Base-by-base conservation (phyloP, 78 protist species). In the Bodo saltans region DNA sequence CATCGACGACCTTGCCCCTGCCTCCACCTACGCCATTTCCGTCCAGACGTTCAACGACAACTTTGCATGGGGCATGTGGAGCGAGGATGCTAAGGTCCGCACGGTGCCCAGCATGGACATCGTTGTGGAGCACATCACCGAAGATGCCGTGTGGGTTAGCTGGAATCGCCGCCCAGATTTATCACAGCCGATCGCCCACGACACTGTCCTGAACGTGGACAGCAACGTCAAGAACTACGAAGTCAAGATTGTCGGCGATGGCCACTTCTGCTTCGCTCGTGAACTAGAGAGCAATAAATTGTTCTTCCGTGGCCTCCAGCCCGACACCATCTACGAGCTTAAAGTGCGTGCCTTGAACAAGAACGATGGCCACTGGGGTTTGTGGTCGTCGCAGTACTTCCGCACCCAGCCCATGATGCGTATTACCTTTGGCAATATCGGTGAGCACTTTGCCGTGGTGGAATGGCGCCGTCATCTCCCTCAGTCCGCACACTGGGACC, bases 391-490 rank as follows among this genome's bases (percentile, higher is more conserved):
- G 35, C 70, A 42, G 11, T 3, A 76, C 70, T 76, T 76, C 69
- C 81, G 35, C 12, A 39, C 68, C 1, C 52, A 42, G 39, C 27
- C 27, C 37, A 11, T 28, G 4, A 4, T 76, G 27, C 39, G 8
- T 4, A 3, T 76, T 12, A 30, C 81, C 23, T 39, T 76, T 25
- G 21, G 70, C 23, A 76, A 76, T 27, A 40, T 76, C 27, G 81
- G 81, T 26, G 81, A 76, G 25, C 81, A 76, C 69, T 76, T 76
- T 27, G 81, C 52, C 69, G 81, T 39, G 23, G 29, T 76, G 23
- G 28, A 76, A 38, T 76, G 81, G 81, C 40, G 29, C 40, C 81
- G 81, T 3, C 81, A 32, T 28, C n/a, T 12, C 11, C 8, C 60
- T 17, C 12, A 23, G 68, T 32, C 67, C 53, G 25, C 67, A 3